Evolutionary conservation across 306 rosid species (phyloP).

Genomic region (Vigna nakashimae): DNA sequence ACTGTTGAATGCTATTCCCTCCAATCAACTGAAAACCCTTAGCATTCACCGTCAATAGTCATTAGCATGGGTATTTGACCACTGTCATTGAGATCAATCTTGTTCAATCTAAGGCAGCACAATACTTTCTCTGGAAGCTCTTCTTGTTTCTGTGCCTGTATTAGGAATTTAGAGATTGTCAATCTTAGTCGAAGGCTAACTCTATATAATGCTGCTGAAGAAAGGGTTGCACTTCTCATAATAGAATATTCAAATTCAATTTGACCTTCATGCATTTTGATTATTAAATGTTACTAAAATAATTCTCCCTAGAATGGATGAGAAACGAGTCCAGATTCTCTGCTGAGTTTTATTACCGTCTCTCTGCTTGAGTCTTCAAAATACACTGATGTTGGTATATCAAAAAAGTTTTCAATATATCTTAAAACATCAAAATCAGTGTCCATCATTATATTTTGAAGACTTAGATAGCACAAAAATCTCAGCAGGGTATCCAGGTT

Average conservation of each 20-base stretch:
- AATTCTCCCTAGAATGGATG: no score
- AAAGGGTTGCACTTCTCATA: background rate
- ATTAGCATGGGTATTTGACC: slow-evolving; percentile 74
- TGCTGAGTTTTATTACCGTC: no score
- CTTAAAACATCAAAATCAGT: no score
- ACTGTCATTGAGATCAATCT: slow-evolving; percentile 76
- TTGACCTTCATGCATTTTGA: background rate
- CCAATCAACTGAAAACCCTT: slow-evolving; percentile 30
- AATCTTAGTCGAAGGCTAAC: slow-evolving; percentile 28
- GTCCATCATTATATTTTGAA: no score
- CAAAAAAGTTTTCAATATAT: no score
- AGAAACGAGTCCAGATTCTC: no score
- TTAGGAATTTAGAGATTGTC: slow-evolving; percentile 1
- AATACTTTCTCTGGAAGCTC: slow-evolving; percentile 91
- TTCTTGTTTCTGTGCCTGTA: slow-evolving; percentile 89
- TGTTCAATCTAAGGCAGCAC: slow-evolving; percentile 91
- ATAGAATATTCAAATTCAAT: background rate
- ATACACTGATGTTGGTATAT: no score
- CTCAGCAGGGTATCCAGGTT: no score
- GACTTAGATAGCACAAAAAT: no score
- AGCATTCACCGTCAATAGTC: slow-evolving; percentile 59
- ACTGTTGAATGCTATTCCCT: slow-evolving; percentile 22
- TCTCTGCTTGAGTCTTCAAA: no score
- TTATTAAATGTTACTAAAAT: background rate
- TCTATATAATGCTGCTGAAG: background rate